Conservation (phyloP, 345 rosid genomes). For the Acer saccharum region DNA sequence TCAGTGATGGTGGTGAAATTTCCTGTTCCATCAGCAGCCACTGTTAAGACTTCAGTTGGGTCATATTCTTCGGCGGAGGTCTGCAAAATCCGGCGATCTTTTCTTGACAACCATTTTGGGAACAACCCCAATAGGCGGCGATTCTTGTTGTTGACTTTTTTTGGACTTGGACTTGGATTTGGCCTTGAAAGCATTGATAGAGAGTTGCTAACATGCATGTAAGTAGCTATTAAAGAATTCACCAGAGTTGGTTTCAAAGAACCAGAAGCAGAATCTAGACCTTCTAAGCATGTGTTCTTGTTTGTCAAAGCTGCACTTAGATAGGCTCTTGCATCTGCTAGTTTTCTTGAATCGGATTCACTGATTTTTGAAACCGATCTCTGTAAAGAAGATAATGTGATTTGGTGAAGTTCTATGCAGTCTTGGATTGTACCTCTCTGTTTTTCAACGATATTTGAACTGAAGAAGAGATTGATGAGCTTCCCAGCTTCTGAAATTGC, state of each 20-base stretch:
- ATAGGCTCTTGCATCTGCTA: conserved; percentile 64
- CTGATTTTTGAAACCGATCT: conserved; percentile 49
- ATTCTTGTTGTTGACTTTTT: conserved; percentile 34
- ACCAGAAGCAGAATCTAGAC: conserved; percentile 74
- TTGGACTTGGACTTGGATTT: neutral
- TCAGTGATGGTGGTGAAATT: conserved; percentile 73
- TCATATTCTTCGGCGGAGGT: conserved; percentile 51
- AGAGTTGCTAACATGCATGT: conserved; percentile 77
- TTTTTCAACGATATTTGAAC: conserved; percentile 46
- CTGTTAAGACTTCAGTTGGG: conserved; percentile 54
- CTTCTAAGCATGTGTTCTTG: conserved; percentile 89
- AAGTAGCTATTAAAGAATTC: conserved; percentile 47
- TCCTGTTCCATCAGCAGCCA: conserved; percentile 80
- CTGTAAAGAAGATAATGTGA: conserved; percentile 51
- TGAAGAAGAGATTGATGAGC: conserved; percentile 50
- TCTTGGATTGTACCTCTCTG: conserved; percentile 83
- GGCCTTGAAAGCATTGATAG: conserved; percentile 60
- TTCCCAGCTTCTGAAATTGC: conserved; percentile 69
- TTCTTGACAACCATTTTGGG: conserved; percentile 57
- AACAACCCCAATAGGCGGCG: conserved; percentile 57
- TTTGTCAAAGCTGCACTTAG: conserved; percentile 82
- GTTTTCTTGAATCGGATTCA: conserved; percentile 33
- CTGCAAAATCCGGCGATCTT: conserved; percentile 55
- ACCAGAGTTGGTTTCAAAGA: conserved; percentile 53
- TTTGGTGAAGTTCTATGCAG: conserved; percentile 78